Conservation (phyloP, 345 rosid species). For the Dimocarpus longan region DNA sequence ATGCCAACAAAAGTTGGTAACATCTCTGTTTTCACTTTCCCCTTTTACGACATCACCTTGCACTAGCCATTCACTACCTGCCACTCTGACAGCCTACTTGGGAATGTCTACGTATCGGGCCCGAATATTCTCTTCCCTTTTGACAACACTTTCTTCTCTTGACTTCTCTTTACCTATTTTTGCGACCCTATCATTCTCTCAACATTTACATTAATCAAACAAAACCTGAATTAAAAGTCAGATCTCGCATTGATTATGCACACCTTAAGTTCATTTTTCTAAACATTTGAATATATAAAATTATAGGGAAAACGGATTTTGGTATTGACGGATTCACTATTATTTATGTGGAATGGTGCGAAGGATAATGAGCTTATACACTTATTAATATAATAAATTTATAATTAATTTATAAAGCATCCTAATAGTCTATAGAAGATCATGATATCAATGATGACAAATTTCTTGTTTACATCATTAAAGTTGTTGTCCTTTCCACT, state of each 20-base stretch:
- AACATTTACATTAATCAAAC: no score
- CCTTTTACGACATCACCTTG: neutral
- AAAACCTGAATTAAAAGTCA: no score
- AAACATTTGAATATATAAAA: no score
- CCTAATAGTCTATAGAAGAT: no score
- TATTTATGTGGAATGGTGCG: neutral
- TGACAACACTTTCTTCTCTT: neutral
- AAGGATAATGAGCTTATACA: no score
- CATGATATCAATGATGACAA: no score
- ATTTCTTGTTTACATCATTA: no score
- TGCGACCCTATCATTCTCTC: neutral
- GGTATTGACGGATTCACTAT: neutral
- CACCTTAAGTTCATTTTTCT: no score
- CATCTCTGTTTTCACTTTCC: neutral
- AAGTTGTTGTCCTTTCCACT: no score
- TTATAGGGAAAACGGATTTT: no score
- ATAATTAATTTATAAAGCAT: no score
- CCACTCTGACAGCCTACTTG: conserved; percentile 6
- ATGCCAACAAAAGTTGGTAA: neutral
- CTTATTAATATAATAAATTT: no score
- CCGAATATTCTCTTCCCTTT: neutral
- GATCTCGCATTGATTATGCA: neutral
- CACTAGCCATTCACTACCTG: neutral
- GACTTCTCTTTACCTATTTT: neutral
- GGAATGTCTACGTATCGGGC: neutral